Evolutionary conservation across 148 eudicot genomes (phyloP).

Genomic region (Pharnaceum exiguum): DNA sequence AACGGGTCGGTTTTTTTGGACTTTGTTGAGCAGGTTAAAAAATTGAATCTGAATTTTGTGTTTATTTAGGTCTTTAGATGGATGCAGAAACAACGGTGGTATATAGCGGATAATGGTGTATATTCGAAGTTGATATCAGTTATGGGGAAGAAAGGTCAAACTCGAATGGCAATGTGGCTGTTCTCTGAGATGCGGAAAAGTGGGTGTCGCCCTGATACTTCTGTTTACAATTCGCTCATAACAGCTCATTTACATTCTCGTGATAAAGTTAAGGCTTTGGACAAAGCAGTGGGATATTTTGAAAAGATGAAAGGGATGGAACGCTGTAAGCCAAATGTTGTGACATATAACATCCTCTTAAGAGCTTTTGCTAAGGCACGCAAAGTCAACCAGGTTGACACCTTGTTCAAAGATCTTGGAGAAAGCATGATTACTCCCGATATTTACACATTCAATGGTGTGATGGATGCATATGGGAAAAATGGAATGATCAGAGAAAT

Average conservation of each 20-base stretch:
- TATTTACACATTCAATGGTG: conserved; percentile 81
- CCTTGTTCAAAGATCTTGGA: conserved; percentile 70
- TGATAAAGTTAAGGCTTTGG: conserved; percentile 78
- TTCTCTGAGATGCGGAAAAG: conserved; percentile 97
- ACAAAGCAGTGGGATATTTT: conserved; percentile 68
- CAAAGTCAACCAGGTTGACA: conserved; percentile 57
- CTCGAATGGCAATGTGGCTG: conserved; percentile 91
- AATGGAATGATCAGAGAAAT: conserved; percentile 91
- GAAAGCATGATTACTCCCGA: conserved; percentile 71
- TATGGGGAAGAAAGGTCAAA: conserved; percentile 93
- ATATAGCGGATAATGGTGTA: conserved; percentile 83
- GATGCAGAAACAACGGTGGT: conserved; percentile 98
- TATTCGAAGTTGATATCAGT: conserved; percentile 88
- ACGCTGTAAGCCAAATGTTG: conserved; percentile 68
- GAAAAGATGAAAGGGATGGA: conserved; percentile 93
- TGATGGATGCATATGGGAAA: conserved; percentile 97
- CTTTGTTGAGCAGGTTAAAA: conserved; percentile 2
- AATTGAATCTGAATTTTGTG: background rate
- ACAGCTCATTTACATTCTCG: conserved; percentile 83
- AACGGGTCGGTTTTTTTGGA: background rate
- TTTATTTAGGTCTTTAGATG: conserved; percentile 61
- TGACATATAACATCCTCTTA: conserved; percentile 82
- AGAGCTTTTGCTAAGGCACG: conserved; percentile 87
- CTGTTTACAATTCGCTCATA: conserved; percentile 84
- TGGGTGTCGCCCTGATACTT: conserved; percentile 85